These are phyloP conservation scores for Fusarium clavum DNA, from an alignment of 2,329 filamentous ascomycete genomes.

Conservation along the genomic window DNA sequence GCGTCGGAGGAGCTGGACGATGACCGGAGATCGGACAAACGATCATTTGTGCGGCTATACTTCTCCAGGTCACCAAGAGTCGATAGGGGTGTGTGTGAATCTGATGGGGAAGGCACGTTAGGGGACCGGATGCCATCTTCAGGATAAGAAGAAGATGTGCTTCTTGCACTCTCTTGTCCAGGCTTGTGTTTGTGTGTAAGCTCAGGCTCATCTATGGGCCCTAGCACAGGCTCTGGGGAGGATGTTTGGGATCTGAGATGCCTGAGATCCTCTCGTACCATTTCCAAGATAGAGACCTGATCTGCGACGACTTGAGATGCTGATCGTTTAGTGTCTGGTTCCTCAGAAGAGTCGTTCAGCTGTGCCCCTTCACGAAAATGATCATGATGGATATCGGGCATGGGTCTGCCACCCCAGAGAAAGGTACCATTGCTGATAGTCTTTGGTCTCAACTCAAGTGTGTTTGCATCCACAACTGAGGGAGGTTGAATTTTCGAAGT, in stretches of 20 bases:
- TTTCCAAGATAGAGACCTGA: constrained; percentile 29
- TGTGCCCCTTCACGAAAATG: constrained; percentile 23
- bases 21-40: constrained; percentile 46
- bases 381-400: constrained; percentile 7
- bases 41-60: constrained; percentile 47
- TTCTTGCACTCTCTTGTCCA: constrained; percentile 32
- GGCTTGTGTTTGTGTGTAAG: background rate
- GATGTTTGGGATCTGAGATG: constrained; percentile 16
- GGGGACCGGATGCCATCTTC: constrained; percentile 37
- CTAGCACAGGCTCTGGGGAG: constrained; percentile 12
- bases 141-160: constrained; percentile 50
- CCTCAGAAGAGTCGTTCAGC: constrained; percentile 15
- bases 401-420: constrained; percentile 12
- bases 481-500: background rate
- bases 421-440: constrained; percentile 18
- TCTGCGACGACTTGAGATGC: constrained; percentile 31
- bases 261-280: constrained; percentile 33
- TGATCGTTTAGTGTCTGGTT: background rate
- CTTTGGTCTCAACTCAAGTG: constrained; percentile 22
- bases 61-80: constrained; percentile 47
- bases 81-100: constrained; percentile 36
- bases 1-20: constrained; percentile 44
- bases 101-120: constrained; percentile 47
- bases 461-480: constrained; percentile 25
- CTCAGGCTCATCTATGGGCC: background rate